Percentiles rank a stretch among this genome's conserved stretches.
Evolutionary conservation across 1,284 basidiomycete species (phyloP).

Genomic region (Sporisorium iseilematis-ciliati): DNA sequence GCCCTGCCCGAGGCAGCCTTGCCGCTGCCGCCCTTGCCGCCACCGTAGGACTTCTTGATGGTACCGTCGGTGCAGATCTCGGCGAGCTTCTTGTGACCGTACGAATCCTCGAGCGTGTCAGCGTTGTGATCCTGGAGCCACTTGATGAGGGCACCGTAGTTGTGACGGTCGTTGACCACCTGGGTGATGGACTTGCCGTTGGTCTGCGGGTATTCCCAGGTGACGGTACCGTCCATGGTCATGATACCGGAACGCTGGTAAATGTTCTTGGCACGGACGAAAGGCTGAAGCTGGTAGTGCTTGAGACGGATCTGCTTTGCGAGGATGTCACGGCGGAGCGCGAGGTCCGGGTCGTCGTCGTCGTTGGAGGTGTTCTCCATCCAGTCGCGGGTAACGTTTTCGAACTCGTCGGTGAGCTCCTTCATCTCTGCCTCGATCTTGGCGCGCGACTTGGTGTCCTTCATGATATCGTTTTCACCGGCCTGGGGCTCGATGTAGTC

Average conservation of each 20-base stretch:
- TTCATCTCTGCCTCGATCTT: constrained; percentile 62
- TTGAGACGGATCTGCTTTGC: constrained; percentile 67
- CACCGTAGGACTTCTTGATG: constrained; percentile 49
- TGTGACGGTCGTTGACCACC: constrained; percentile 61
- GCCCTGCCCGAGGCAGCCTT: constrained; percentile 17
- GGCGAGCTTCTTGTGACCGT: constrained; percentile 53
- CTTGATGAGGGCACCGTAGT: constrained; percentile 62
- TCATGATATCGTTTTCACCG: constrained; percentile 64
- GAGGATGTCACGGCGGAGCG: constrained; percentile 62
- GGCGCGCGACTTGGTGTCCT: constrained; percentile 63
- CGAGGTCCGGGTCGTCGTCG: constrained; percentile 47
- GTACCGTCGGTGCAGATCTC: constrained; percentile 50
- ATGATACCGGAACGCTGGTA: constrained; percentile 66
- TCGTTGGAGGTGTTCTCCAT: constrained; percentile 49
- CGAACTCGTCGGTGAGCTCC: constrained; percentile 61
- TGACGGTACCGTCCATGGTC: constrained; percentile 59
- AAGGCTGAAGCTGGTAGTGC: constrained; percentile 65
- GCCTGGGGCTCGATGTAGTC: constrained; percentile 68
- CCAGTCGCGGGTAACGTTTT: constrained; percentile 63
- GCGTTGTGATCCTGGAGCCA: constrained; percentile 67
- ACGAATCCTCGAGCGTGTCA: constrained; percentile 66
- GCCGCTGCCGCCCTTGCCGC: constrained; percentile 14
- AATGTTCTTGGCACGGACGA: constrained; percentile 61
- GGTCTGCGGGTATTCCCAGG: constrained; percentile 67
- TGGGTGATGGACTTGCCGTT: constrained; percentile 57